A percentile compares a stretch with the other conserved stretches of the same genome.
These are phyloP conservation scores for Collybiopsis confluens DNA, from an alignment of 768 basidiomycete genomes.

Conservation along the genomic window DNA sequence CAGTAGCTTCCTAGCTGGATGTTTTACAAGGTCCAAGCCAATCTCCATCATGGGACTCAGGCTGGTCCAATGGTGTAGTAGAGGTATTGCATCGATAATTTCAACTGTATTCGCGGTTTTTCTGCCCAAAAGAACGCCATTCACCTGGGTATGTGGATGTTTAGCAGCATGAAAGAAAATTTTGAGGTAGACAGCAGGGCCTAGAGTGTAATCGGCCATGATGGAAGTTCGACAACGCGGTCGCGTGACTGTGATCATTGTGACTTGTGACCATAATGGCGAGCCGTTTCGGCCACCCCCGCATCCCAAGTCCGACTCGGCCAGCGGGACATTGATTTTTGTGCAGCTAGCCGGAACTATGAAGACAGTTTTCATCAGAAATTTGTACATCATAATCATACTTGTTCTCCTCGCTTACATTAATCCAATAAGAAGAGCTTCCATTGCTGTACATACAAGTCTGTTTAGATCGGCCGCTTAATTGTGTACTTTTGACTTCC, in stretches of 20 bases:
- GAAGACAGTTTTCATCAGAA: no score
- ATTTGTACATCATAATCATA: no score
- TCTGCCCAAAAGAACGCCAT: conserved; percentile 73
- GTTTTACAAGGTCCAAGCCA: conserved; percentile 70
- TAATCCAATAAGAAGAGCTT: no score
- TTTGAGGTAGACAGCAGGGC: conserved; percentile 64
- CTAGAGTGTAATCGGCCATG: conserved; percentile 48
- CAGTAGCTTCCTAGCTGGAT: background rate
- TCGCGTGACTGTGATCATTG: background rate
- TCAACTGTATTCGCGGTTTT: conserved; percentile 31
- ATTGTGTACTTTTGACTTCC: no score
- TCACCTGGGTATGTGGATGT: conserved; percentile 70
- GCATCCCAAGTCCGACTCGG: no score
- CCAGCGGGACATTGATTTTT: no score
- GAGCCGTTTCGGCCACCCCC: no score
- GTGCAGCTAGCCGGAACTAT: no score
- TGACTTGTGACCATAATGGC: background rate
- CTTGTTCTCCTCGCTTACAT: no score
- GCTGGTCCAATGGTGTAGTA: conserved; percentile 83
- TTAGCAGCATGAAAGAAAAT: conserved; percentile 77
- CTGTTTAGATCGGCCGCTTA: no score
- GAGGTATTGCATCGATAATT: conserved; percentile 66
- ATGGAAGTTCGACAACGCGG: background rate
- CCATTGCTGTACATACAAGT: no score
- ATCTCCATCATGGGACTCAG: conserved; percentile 86